Percentiles rank a stretch among this genome's conserved stretches.
phyloP scores from a whole-genome alignment of 2,329 filamentous ascomycete genomes.

The Aspergillus oerlinghausenensis region DNA sequence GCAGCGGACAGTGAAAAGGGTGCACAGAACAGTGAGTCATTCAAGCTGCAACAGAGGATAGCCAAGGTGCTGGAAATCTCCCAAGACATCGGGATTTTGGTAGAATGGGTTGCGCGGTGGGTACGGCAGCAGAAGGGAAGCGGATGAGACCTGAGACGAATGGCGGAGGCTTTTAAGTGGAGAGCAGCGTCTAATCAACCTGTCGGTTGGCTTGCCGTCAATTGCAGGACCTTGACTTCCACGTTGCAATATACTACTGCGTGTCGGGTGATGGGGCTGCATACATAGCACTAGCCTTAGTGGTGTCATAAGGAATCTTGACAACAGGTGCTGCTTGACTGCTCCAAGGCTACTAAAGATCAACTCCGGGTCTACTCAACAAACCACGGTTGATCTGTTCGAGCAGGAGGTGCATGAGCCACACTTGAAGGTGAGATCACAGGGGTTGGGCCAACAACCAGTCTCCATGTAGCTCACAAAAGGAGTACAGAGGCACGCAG shows the following conservation, averaged over 20 bases:
- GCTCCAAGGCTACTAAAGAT: background rate
- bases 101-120: slow-evolving; percentile 42
- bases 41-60: slow-evolving; percentile 31
- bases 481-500: too few species aligned
- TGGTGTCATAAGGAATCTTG: background rate
- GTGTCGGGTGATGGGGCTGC: background rate
- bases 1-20: slow-evolving; percentile 12
- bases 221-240: background rate
- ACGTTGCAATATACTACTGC: background rate
- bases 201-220: background rate
- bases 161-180: slow-evolving; percentile 1
- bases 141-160: slow-evolving; percentile 11
- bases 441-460: background rate
- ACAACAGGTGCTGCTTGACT: background rate
- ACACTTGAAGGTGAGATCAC: background rate
- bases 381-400: too few species aligned
- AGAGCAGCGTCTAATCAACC: slow-evolving; percentile 1
- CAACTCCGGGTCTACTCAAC: background rate
- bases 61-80: slow-evolving; percentile 38
- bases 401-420: background rate
- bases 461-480: background rate
- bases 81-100: slow-evolving; percentile 42
- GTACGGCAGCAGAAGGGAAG: slow-evolving; percentile 26
- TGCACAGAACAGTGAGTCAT: slow-evolving; percentile 17
- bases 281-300: background rate